Percentiles rank a stretch among this genome's conserved stretches.
phyloP scores from a whole-genome alignment of 441 rosid species.

The Erodium moschatum region DNA sequence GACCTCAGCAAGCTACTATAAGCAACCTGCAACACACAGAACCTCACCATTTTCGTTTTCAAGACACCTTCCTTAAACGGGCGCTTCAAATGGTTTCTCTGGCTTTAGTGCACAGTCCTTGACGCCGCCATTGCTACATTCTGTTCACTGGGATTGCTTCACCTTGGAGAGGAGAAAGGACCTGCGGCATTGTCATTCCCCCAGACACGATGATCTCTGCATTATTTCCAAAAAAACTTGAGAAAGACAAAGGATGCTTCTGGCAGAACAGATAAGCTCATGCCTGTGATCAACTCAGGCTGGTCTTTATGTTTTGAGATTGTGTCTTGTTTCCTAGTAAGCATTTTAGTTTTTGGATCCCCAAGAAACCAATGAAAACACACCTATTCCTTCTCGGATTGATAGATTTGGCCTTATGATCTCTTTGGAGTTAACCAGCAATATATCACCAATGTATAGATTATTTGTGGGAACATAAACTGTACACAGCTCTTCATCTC shows the following conservation, averaged over 20 bases:
- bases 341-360: neutral
- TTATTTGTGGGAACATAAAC: neutral
- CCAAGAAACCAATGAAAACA: neutral
- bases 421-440: neutral
- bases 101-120: neutral
- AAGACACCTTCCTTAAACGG: neutral
- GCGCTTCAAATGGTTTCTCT: neutral
- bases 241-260: neutral
- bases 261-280: neutral
- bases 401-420: neutral
- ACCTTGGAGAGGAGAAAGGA: slow-evolving; percentile 37
- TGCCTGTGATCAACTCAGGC: neutral
- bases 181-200: slow-evolving; percentile 72
- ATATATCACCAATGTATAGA: neutral
- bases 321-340: neutral
- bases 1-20: neutral
- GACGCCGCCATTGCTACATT: slow-evolving; percentile 25
- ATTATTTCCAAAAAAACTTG: neutral
- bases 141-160: slow-evolving; percentile 46
- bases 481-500: neutral
- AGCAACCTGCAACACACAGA: neutral
- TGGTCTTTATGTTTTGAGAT: neutral
- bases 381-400: neutral
- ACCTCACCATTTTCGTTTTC: neutral
- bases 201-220: slow-evolving; percentile 64